phyloP scores from a whole-genome alignment of 768 basidiomycete species.

The Strobilomyces echinocephalus region DNA sequence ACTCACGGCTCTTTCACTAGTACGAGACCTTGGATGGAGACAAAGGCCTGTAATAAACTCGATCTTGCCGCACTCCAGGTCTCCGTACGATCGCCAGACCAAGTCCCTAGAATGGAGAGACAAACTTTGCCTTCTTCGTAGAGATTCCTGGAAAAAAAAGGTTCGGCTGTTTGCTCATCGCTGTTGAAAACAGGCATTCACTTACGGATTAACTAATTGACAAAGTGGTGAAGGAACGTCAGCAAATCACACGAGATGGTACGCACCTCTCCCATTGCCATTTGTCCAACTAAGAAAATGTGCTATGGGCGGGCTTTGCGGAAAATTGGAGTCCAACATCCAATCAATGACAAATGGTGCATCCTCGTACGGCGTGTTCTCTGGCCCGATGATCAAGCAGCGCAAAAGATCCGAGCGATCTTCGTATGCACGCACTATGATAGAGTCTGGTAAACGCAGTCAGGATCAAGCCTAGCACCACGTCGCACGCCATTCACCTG shows the following conservation, averaged over 20 bases:
- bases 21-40: conserved; percentile 92
- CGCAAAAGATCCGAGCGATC: conserved; percentile 84
- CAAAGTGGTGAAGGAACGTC: neutral
- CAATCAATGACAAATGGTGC: conserved; percentile 95
- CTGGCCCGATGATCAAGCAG: conserved; percentile 85
- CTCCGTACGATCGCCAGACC: conserved; percentile 86
- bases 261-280: conserved; percentile 71
- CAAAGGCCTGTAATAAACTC: conserved; percentile 84
- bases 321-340: conserved; percentile 83
- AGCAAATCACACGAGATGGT: neutral
- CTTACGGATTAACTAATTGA: conserved; percentile 67
- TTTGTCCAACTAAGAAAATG: conserved; percentile 94
- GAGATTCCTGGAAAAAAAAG: conserved; percentile 53
- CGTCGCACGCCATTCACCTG: conserved; percentile 50
- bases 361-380: conserved; percentile 93
- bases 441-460: conserved; percentile 53
- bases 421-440: conserved; percentile 87
- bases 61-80: conserved; percentile 83
- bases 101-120: conserved; percentile 85
- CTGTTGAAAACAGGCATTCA: conserved; percentile 5
- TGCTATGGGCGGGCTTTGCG: conserved; percentile 75
- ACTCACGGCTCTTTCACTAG: conserved; percentile 89
- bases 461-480: neutral
- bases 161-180: neutral
- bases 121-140: conserved; percentile 97